Evolutionary conservation across 176 grass and related monocot genomes (phyloP).

Genomic region (Juncus effusus): DNA sequence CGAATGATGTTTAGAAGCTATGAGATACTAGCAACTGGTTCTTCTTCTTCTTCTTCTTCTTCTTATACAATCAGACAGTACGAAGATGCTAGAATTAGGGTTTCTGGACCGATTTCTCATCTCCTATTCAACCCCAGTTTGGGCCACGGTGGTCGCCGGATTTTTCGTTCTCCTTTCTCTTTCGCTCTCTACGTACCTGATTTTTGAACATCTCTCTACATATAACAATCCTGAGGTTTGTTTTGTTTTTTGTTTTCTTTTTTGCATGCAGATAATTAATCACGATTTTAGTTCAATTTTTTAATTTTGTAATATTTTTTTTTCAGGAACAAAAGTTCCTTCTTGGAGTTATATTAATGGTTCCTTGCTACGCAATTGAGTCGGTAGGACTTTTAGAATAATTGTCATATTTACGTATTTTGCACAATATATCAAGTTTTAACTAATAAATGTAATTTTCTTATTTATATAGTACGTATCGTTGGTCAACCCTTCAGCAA

Average conservation of each 20-base stretch:
- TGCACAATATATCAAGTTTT: constrained; percentile 14
- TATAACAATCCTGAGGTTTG: constrained; percentile 93
- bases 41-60: not conserved
- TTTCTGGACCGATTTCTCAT: constrained; percentile 28
- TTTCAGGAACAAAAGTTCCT: constrained; percentile 96
- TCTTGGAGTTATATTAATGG: constrained; percentile 94
- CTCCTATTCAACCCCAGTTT: constrained; percentile 43
- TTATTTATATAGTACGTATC: constrained; percentile 60
- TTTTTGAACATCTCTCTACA: constrained; percentile 76
- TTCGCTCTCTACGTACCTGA: constrained; percentile 65
- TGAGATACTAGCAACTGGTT: constrained; percentile 18
- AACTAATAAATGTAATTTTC: not conserved
- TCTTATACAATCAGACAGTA: not conserved
- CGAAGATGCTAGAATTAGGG: constrained; percentile 44
- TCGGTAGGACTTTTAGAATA: constrained; percentile 47
- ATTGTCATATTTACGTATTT: not conserved
- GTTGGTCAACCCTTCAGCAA: constrained; percentile 70
- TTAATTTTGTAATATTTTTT: constrained; percentile 16
- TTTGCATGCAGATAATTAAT: not conserved
- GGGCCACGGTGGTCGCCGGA: constrained; percentile 56
- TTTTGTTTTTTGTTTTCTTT: constrained; percentile 1
- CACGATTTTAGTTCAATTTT: not conserved
- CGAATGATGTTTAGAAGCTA: constrained; percentile 32
- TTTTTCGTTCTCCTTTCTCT: constrained; percentile 62
- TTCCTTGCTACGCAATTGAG: constrained; percentile 89